A percentile compares a stretch with the other conserved stretches of the same genome.
Conservation (phyloP, 768 basidiomycete species). For the Mycena haematopus region DNA sequence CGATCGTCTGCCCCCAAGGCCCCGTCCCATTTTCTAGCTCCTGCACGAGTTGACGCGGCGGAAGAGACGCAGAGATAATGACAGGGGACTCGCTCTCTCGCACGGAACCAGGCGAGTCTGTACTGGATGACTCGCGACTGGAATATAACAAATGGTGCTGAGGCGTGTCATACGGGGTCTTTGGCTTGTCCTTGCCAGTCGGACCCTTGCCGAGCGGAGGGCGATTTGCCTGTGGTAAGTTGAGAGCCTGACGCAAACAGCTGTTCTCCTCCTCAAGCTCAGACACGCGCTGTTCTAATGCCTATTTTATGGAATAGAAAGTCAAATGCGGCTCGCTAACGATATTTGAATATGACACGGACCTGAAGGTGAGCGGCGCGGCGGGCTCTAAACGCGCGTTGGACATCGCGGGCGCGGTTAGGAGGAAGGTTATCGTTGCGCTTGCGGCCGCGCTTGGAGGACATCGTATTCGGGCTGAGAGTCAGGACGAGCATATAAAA, state of each 20-base stretch:
- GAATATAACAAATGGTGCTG: conserved; percentile 42
- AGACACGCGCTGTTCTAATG: conserved; percentile 78
- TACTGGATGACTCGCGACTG: conserved; percentile 51
- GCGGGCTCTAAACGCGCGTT: conserved; percentile 87
- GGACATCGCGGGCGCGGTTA: conserved; percentile 86
- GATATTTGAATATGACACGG: conserved; percentile 39
- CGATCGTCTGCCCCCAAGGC: conserved; percentile 61
- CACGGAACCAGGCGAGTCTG: conserved; percentile 55
- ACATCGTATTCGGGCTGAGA: conserved; percentile 56
- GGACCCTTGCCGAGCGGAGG: conserved; percentile 82
- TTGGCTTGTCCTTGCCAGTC: conserved; percentile 86
- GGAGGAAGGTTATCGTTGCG: conserved; percentile 82
- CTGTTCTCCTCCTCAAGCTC: conserved; percentile 88
- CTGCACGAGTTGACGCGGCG: conserved; percentile 49
- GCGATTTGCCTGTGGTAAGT: conserved; percentile 75
- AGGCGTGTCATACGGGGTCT: conserved; percentile 42
- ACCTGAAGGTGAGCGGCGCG: conserved; percentile 86
- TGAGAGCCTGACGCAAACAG: conserved; percentile 72
- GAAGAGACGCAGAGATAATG: conserved; percentile 54
- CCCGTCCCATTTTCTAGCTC: conserved; percentile 50
- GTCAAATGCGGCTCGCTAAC: conserved; percentile 17
- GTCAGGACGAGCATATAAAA: conserved; percentile 46
- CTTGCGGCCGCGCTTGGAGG: conserved; percentile 87
- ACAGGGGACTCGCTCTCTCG: conserved; percentile 72
- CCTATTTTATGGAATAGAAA: conserved; percentile 51